Conservation (phyloP, 129 eudicot genomes). For the Oenanthe sinensis region DNA sequence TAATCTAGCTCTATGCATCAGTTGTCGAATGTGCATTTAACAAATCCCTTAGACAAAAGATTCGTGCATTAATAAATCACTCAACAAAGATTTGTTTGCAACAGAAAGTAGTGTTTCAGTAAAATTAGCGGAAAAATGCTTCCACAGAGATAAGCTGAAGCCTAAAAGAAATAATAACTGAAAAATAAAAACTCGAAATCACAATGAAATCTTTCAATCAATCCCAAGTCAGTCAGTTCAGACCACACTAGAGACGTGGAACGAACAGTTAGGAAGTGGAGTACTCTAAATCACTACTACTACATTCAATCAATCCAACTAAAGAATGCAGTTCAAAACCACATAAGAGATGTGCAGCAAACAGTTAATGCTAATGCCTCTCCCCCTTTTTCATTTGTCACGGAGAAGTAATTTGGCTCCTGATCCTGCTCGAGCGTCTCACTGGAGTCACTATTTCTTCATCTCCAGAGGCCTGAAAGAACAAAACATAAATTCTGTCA, state of each 20-base stretch:
- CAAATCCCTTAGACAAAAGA: too few relatives aligned
- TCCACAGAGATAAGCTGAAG: background rate
- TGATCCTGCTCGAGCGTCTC: slow-evolving; percentile 83
- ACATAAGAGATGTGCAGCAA: slow-evolving; percentile 5
- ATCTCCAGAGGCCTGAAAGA: slow-evolving; percentile 43
- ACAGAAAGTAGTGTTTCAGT: too few relatives aligned
- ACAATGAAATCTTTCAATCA: background rate
- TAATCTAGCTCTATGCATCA: too few relatives aligned
- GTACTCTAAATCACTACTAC: background rate
- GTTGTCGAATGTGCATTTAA: too few relatives aligned
- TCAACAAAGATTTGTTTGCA: background rate
- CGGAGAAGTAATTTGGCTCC: slow-evolving; percentile 48
- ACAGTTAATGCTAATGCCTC: background rate
- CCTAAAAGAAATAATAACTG: background rate
- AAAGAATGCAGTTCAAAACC: slow-evolving; percentile 14
- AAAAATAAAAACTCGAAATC: background rate
- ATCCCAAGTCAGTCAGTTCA: background rate
- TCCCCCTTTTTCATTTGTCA: slow-evolving; percentile 10
- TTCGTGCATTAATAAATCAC: background rate
- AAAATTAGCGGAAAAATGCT: too few relatives aligned
- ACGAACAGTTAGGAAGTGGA: background rate
- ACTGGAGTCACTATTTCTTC: slow-evolving; percentile 82
- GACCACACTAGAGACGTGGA: background rate
- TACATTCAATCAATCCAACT: slow-evolving; percentile 14
- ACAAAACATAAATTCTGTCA: slow-evolving; percentile 9